Conservation (phyloP, 768 basidiomycete species). For the Rhizopogon rudus region DNA sequence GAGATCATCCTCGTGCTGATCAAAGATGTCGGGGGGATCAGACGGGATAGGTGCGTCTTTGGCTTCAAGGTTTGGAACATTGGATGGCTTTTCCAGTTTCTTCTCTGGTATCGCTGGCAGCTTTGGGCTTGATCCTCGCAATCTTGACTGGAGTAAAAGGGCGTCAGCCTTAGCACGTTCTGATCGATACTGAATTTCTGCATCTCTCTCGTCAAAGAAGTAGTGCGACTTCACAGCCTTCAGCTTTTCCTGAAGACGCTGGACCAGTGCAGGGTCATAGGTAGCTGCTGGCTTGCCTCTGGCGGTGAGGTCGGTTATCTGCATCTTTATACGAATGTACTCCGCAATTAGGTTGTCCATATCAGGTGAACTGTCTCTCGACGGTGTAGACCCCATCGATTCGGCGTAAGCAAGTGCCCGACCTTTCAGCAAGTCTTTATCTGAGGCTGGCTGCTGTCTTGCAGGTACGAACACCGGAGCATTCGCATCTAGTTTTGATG, state of each 20-base stretch:
- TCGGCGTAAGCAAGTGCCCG: constrained; percentile 15
- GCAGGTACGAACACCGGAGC: constrained; percentile 36
- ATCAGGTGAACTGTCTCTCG: constrained; percentile 31
- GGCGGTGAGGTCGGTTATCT: constrained; percentile 43
- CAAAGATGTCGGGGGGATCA: constrained; percentile 42
- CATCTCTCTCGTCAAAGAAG: constrained; percentile 67
- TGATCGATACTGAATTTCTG: constrained; percentile 48
- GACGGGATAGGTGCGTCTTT: not conserved
- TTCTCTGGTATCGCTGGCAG: not conserved
- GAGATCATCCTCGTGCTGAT: constrained; percentile 41
- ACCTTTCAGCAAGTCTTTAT: constrained; percentile 8
- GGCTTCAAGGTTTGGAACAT: not conserved
- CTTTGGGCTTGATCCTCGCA: constrained; percentile 26
- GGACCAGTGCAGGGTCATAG: constrained; percentile 22
- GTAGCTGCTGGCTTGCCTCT: constrained; percentile 22
- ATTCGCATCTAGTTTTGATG: constrained; percentile 33
- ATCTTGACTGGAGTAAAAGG: constrained; percentile 36
- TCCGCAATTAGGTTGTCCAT: constrained; percentile 52
- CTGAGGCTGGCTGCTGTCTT: not conserved
- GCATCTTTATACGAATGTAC: constrained; percentile 61
- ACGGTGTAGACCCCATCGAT: constrained; percentile 18
- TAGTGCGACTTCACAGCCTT: constrained; percentile 50
- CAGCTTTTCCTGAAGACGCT: constrained; percentile 42
- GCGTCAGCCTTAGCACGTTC: constrained; percentile 49
- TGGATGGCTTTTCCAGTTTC: not conserved